Percentiles rank a stretch among this genome's conserved stretches.
Evolutionary conservation across 352 stramenopile genomes (phyloP).

Genomic region (Phytopythium oedochilum): DNA sequence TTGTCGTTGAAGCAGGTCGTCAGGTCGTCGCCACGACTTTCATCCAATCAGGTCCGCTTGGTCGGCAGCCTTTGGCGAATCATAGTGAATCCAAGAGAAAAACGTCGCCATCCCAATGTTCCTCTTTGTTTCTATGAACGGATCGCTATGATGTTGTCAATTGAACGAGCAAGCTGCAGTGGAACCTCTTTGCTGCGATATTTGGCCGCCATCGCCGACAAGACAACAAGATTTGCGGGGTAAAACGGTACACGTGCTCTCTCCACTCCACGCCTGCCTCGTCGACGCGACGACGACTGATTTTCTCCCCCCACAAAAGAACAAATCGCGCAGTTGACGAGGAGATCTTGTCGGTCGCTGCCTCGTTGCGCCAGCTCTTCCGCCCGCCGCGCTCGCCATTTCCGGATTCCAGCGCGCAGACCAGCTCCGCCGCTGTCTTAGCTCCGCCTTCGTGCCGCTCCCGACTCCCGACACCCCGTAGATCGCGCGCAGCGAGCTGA

Average conservation of each 20-base stretch:
- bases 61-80: no score
- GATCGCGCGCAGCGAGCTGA: neutral
- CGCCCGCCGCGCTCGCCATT: neutral
- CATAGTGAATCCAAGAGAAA: no score
- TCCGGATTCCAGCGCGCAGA: neutral
- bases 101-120: no score
- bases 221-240: no score
- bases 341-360: neutral
- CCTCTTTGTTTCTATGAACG: no score
- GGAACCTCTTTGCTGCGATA: no score
- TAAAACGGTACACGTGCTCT: no score
- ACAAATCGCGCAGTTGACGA: neutral
- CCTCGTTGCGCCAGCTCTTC: neutral
- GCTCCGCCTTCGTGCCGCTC: neutral
- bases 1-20: slow-evolving; percentile 7
- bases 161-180: no score
- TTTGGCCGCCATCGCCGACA: no score
- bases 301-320: neutral
- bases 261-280: neutral
- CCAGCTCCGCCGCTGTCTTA: neutral
- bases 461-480: neutral
- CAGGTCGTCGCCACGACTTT: neutral
- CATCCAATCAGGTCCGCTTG: no score
- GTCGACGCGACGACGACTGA: neutral
- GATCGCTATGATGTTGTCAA: no score